Evolutionary conservation across 2,329 filamentous ascomycete species (phyloP), one percentile per base, ranked within the genome.

Genomic region (Sarocladiaceae sp.): DNA sequence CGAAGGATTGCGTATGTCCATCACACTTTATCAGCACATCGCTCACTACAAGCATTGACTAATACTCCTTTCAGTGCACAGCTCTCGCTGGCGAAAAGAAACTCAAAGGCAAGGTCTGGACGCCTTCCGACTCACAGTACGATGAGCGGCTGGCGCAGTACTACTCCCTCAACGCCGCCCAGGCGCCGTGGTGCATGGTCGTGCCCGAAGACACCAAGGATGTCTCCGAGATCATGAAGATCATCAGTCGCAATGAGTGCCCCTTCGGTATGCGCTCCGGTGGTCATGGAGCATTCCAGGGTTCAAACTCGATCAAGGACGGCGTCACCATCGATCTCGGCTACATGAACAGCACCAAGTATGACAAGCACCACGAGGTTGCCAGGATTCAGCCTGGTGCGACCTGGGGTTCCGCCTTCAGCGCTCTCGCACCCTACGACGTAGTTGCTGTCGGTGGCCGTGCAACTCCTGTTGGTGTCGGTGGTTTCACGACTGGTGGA

Each of bases 381-480:
- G 69, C 71, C 6, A 66, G 62, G 7, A 61, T 78, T 13, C 75
- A 74, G 1, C 58, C 69, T 0, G 76, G 75, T 2, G 66, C 67
- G 37, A 62, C 67, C 8, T 79, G 75, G 75, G 44, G 40, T 12
- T 50, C 53, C 8, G 54, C 57, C 17, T 57, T 56, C 25, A 53
- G 52, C 10, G 42, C 47, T 35, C 46, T 61, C 3, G 57, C 57
- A 20, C 59, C 62, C 3, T 56, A 69, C 26, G 64, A 64, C 3
- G 58, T 73, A 5, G 62, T 66, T 4, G 70, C 73, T 2, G 64
- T 69, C 0, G 74, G 74, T 1, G 74, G 72, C 3, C 66, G 75
- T n/a, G 64, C 67, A 15, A 59, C 66, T 1, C 54, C 54, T 13
- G 56, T 61, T 5, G 60, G 60, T 20, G 60, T 62, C n/a, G 54